phyloP scores from a whole-genome alignment of 768 basidiomycete genomes.

The Roridomyces roridus region DNA sequence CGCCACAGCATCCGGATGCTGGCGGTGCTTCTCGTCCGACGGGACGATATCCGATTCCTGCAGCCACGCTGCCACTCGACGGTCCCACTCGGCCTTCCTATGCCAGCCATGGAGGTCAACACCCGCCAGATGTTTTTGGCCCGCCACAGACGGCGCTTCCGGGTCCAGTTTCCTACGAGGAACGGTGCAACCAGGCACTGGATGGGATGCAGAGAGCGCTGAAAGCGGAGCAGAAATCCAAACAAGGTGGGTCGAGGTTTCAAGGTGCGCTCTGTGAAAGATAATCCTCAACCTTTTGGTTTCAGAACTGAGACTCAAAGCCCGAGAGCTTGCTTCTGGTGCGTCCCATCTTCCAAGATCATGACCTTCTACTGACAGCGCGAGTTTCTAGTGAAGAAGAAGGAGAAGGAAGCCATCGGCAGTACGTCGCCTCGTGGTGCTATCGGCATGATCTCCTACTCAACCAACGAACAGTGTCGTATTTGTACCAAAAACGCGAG shows the following conservation, averaged over 20 bases:
- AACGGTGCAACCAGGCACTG: neutral
- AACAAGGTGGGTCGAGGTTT: conserved; percentile 13
- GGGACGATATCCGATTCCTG: too few relatives aligned
- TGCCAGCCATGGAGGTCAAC: too few relatives aligned
- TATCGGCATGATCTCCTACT: neutral
- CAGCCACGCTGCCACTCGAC: too few relatives aligned
- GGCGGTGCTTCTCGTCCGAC: too few relatives aligned
- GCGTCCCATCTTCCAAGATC: neutral
- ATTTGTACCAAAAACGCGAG: conserved; percentile 21
- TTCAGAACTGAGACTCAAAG: conserved; percentile 18
- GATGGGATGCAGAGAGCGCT: conserved; percentile 19
- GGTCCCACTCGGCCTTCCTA: too few relatives aligned
- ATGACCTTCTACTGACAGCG: neutral
- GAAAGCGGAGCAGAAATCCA: conserved; percentile 9
- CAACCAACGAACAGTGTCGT: conserved; percentile 13
- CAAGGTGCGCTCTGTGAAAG: too few relatives aligned
- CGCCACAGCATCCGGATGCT: too few relatives aligned
- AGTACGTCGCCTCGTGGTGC: neutral
- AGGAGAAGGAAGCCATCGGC: conserved; percentile 21
- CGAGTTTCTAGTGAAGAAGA: conserved; percentile 8
- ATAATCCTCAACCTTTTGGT: neutral
- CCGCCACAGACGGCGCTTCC: too few relatives aligned
- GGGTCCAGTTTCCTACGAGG: too few relatives aligned
- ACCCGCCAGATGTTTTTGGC: too few relatives aligned
- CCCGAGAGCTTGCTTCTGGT: conserved; percentile 13